A percentile compares a stretch with the other conserved stretches of the same genome.
These are phyloP conservation scores for Moringa oleifera DNA, from an alignment of 345 rosid genomes.

Conservation along the genomic window DNA sequence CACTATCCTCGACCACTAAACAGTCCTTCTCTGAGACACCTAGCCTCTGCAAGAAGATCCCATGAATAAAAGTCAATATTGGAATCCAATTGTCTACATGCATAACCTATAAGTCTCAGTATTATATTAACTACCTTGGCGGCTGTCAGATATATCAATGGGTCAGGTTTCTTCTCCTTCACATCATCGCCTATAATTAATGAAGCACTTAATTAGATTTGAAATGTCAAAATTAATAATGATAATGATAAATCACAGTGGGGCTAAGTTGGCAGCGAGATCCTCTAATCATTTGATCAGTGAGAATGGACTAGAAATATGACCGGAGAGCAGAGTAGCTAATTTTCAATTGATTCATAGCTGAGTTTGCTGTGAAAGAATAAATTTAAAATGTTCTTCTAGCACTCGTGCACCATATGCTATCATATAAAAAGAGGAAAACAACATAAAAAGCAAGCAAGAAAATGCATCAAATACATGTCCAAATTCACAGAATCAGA, in stretches of 20 bases:
- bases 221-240: neutral
- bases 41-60: constrained; percentile 49
- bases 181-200: constrained; percentile 76
- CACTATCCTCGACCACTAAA: constrained; percentile 94
- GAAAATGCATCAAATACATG: constrained; percentile 9
- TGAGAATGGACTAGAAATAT: constrained; percentile 1
- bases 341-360: too few relatives aligned
- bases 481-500: neutral
- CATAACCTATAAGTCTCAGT: too few relatives aligned
- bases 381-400: neutral
- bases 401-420: neutral
- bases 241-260: neutral
- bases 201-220: neutral
- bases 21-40: constrained; percentile 69
- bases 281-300: constrained; percentile 1
- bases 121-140: constrained; percentile 39
- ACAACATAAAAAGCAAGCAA: neutral
- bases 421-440: neutral
- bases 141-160: constrained; percentile 77
- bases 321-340: neutral
- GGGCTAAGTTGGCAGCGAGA: neutral
- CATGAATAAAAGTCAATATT: neutral
- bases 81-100: neutral
- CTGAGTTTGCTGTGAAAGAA: neutral
- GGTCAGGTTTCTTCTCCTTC: constrained; percentile 94